Evolutionary conservation across 2,329 filamentous ascomycete species (phyloP).

Genomic region (Colletotrichum lupini): DNA sequence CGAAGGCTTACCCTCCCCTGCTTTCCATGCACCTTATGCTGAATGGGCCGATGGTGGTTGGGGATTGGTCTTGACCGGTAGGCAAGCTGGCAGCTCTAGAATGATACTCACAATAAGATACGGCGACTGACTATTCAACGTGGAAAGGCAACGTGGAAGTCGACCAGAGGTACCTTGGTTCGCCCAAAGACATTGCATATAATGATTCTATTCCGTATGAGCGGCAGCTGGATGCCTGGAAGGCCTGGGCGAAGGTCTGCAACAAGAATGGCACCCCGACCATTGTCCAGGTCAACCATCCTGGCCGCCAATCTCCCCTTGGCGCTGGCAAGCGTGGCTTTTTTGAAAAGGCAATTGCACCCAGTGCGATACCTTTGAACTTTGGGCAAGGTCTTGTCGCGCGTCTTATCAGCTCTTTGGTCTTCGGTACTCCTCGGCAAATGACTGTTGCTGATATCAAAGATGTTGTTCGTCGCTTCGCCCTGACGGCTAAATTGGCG

Average conservation of each 20-base stretch:
- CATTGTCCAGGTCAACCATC: conserved; percentile 59
- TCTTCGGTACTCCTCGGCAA: conserved; percentile 65
- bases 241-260: conserved; percentile 46
- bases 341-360: conserved; percentile 53
- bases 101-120: too few relatives aligned
- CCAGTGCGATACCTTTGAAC: conserved; percentile 54
- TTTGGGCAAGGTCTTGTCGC: conserved; percentile 53
- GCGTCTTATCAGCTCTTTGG: conserved; percentile 43
- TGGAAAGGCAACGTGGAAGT: conserved; percentile 57
- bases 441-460: conserved; percentile 67
- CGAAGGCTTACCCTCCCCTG: conserved; percentile 55
- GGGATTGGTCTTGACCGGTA: conserved; percentile 62
- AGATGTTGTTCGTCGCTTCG: conserved; percentile 63
- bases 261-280: conserved; percentile 48
- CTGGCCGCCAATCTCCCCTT: conserved; percentile 55
- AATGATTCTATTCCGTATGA: conserved; percentile 42
- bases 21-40: conserved; percentile 58
- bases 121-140: not conserved
- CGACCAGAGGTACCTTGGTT: conserved; percentile 50
- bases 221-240: conserved; percentile 49
- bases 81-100: not conserved
- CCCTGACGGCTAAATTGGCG: conserved; percentile 59
- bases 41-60: conserved; percentile 65
- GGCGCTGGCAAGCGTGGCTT: conserved; percentile 50
- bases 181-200: conserved; percentile 47